Evolutionary conservation across 805 yeast genomes (phyloP), one percentile per base, ranked within the genome.

Genomic region (Sugiyamaella boreocaroliniensis): DNA sequence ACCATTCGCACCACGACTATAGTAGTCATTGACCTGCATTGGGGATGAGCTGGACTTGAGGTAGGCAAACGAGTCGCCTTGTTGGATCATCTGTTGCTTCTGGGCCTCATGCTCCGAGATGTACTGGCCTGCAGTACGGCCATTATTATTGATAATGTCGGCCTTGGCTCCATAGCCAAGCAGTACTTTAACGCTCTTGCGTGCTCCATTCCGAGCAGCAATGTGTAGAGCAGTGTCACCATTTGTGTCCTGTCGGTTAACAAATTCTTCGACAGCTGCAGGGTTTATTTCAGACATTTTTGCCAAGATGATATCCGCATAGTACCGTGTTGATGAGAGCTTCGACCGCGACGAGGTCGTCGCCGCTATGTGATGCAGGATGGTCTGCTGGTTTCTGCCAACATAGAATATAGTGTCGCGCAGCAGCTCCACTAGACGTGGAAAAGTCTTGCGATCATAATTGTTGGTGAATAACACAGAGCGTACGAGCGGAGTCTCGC

Each of bases 161-260:
- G 75, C 68, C 41, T 67, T 63, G 2, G 85, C 85, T 26, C 77
- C 74, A 59, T 77, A 71, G 47, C 75, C 71, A 42, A 76, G 57
- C 48, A 82, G 67, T 16, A 71, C 67, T 37, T 71, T 70, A 26
- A 74, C 69, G 29, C 81, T 67, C 34, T 68, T 66, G 12, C 75
- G 66, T 49, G 83, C 78, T 2, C 78, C 77, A 8, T 79, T 70
- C 40, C 80, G 74, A 14, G 81, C 79, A 0, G 96, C 89, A 45
- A 92, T 72, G 61, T 89, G 95, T 47, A 89, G 70, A 6, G 95
- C 88, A 0, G 97, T 88, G 60, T 89, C 88, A 4, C 97, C 97
- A 55, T 81, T 76, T 19, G 74, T 76, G 67, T 93, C 98, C 63
- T 81, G 87, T 60, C 83, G 89, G 63, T 88, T 86, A 14, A 81